Evolutionary conservation across 2,329 filamentous ascomycete genomes (phyloP), one percentile per base, ranked within the genome.

Genomic region (Ophiosphaerella narmari): DNA sequence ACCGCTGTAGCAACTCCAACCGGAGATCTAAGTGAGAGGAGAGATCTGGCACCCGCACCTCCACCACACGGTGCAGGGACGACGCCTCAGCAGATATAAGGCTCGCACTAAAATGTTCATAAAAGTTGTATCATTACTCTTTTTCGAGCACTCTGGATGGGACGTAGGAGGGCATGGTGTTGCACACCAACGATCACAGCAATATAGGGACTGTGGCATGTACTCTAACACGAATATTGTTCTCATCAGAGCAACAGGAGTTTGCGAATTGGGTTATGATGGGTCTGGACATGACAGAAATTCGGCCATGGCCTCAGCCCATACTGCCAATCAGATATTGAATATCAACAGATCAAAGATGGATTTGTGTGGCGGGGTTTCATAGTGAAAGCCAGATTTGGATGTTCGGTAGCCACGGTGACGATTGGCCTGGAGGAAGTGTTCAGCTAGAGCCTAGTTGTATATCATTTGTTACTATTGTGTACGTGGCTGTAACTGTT

Each of bases 41-140:
- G 60, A 39, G 62, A 63, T 23, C 36, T 49, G 11, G 53, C 54
- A 16, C 66, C 67, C 24, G 52, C 54, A 31, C 60, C 64, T 36
- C 68, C 68, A 14, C 63, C 67, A 21, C 68, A 72, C 43, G 62
- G 66, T 41, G 54, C 44, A 14, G 67, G 66, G 7, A 70, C 66
- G 9, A 57, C 56, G n/a, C 56, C 66, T 31, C 64, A 67, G 48
- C 61, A 65, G 39, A 56, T 67, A 58, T 67, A 50, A 58, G 14
- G 34, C 14, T 33, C 13, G 38, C 40, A 34, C 7, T 37, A 21
- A 11, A 21, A 24, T 40, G 12, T 34, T 18, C 7, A 33, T 34
- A 31, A 23, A 46, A 29, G 34, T 16, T 45, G 34, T 38, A 6
- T 23, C 4, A 7, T 13, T 16, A 32, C 40, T 34, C 40, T 37